Evolutionary conservation across 169 alveolate species (phyloP).

Genomic region (Eimeria acervulina): DNA sequence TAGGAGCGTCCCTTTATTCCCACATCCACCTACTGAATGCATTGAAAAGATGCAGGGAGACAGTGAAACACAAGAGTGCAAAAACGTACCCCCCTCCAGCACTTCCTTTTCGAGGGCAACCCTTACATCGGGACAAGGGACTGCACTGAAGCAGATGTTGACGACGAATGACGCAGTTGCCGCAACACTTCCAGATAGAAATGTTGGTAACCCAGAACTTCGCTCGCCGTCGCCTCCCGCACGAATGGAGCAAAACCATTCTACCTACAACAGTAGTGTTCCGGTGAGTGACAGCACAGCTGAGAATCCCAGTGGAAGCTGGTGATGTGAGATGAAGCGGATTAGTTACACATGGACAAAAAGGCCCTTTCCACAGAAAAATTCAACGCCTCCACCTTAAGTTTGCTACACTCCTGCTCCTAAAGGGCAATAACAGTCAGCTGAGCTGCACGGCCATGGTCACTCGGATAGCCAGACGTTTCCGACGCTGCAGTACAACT

Average conservation of each 20-base stretch:
- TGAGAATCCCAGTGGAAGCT: neutral
- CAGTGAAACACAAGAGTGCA: neutral
- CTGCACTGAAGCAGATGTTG: neutral
- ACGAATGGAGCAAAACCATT: constrained; percentile 37
- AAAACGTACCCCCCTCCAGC: constrained; percentile 48
- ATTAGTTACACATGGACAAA: neutral
- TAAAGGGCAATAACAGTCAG: neutral
- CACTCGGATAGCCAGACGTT: neutral
- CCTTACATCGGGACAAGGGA: constrained; percentile 4
- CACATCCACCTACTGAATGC: neutral
- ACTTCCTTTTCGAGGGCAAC: constrained; percentile 58
- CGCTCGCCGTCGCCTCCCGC: neutral
- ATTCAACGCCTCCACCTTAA: neutral
- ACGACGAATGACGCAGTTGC: constrained; percentile 45
- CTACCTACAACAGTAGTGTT: constrained; percentile 6
- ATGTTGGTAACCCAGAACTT: neutral
- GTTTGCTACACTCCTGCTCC: neutral
- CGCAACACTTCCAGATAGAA: constrained; percentile 40
- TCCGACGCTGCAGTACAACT: neutral
- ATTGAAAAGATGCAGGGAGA: neutral
- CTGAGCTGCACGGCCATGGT: neutral
- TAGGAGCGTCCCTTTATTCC: no score
- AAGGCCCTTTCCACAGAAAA: neutral
- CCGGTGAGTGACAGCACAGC: neutral
- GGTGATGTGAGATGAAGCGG: neutral